Conservation (phyloP, 1,284 basidiomycete species). For the Malassezia vespertilionis region DNA sequence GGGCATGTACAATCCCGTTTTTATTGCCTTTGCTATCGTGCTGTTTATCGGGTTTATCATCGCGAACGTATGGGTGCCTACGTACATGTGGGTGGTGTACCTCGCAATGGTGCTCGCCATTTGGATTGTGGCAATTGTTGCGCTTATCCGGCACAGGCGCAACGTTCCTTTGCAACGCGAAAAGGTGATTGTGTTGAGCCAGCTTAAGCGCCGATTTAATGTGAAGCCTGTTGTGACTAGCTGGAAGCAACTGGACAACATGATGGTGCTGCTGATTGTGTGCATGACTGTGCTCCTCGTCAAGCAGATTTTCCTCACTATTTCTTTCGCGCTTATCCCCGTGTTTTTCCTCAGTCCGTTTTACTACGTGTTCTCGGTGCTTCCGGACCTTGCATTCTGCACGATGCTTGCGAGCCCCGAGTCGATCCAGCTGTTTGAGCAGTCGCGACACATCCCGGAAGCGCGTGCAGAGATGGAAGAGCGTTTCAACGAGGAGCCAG, state of each 20-base stretch:
- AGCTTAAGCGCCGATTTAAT: background rate
- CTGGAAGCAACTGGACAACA: conserved; percentile 9
- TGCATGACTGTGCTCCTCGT: conserved; percentile 1
- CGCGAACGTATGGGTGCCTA: conserved; percentile 7
- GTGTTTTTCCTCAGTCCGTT: conserved; percentile 12
- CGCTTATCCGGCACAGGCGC: conserved; percentile 2
- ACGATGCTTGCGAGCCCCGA: conserved; percentile 5
- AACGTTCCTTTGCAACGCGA: background rate
- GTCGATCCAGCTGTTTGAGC: conserved; percentile 9
- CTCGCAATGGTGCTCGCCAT: conserved; percentile 3
- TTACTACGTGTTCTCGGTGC: conserved; percentile 12
- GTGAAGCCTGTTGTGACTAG: conserved; percentile 5
- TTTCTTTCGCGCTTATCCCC: conserved; percentile 8
- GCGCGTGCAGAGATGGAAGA: conserved; percentile 1
- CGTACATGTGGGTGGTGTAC: conserved; percentile 13
- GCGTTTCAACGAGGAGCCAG: background rate
- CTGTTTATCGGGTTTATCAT: conserved; percentile 3
- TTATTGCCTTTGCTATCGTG: background rate
- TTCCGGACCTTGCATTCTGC: conserved; percentile 8
- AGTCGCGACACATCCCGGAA: conserved; percentile 3
- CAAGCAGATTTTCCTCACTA: conserved; percentile 13
- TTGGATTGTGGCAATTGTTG: conserved; percentile 10
- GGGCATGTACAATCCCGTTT: conserved; percentile 1
- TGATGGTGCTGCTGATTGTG: conserved; percentile 12
- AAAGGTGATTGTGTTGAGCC: conserved; percentile 3